These are phyloP conservation scores for Pisolithus albus DNA, from an alignment of 768 basidiomycete species.

Conservation along the genomic window DNA sequence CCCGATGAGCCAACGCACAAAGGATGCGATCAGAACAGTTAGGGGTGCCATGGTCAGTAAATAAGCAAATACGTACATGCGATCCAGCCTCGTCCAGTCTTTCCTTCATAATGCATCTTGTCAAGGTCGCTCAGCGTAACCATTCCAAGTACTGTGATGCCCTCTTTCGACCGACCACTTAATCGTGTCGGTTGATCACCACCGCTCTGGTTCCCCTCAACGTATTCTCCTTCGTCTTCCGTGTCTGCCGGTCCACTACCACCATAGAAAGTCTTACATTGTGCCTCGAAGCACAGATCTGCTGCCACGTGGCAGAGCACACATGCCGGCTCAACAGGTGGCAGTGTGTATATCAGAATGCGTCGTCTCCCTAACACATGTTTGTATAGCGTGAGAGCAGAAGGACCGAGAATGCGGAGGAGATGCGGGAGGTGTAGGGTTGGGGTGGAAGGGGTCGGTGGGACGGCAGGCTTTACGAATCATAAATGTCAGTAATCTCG, in stretches of 20 bases:
- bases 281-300: conserved; percentile 54
- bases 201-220: neutral
- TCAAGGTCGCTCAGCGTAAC: conserved; percentile 71
- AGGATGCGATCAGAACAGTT: neutral
- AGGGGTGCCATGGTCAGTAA: neutral
- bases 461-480: conserved; percentile 13
- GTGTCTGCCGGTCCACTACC: neutral
- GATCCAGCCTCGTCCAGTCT: conserved; percentile 68
- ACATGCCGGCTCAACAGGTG: conserved; percentile 75
- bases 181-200: conserved; percentile 17
- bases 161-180: conserved; percentile 39
- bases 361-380: conserved; percentile 67
- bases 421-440: conserved; percentile 70
- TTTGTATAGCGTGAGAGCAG: conserved; percentile 72
- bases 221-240: neutral
- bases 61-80: conserved; percentile 50
- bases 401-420: conserved; percentile 71
- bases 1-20: neutral
- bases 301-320: conserved; percentile 57
- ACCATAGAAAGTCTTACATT: conserved; percentile 18
- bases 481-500: conserved; percentile 13
- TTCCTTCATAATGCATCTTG: conserved; percentile 48
- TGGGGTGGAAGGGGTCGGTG: conserved; percentile 36
- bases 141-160: conserved; percentile 70
- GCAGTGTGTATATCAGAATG: conserved; percentile 73